Base-by-base conservation (phyloP, 2,329 filamentous ascomycete genomes). In the Sarocladium kiliense region DNA sequence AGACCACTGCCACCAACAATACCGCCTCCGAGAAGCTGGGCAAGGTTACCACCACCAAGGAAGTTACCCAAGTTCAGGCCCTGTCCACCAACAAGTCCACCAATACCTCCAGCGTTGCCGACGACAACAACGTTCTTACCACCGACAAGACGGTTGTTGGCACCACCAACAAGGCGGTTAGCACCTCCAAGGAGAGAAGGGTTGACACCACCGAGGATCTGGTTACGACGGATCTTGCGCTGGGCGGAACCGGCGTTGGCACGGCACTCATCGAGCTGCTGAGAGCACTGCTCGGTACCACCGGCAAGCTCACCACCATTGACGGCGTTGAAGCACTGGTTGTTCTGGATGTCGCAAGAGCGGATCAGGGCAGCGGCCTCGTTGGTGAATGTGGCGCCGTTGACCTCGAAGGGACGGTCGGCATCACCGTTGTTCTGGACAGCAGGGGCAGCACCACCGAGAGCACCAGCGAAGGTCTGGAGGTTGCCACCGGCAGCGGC, bases 381-480 rank as follows among this genome's bases (percentile, higher is more conserved):
- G 61, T 74, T 73, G 10, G 77, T 70, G 66, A 85, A 85, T 58
- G 74, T 80, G 54, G 75, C 75, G 19, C 74, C 76, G 56, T 77
- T 82, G 59, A 82, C 83, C 53, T 64, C 69, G 65, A 78, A 80
- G 55, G 74, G 75, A 25, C 71, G 72, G 44, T 66, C 62, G 18
- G 63, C 55, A 51, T 66, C 65, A 6, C 64, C 63, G 50, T 26
- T 53, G 50, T 53, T 53, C 11, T 16, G 9, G 50, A 53, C 50
- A 6, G 32, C 18, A 34, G 50, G 50, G 11, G 50, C 50, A 41
- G 50, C 50, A 27, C 50, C 50, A 27, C 50, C 50, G 50, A 53
- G 32, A 12, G 32, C 32, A 34, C 50, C 50, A 25, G 50, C 32
- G 50, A 53, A 53, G 36, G 50, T 53, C 50, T 53, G 50, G 50